These are phyloP conservation scores for Jatropha multifida DNA, from an alignment of 441 rosid genomes.

Conservation along the genomic window DNA sequence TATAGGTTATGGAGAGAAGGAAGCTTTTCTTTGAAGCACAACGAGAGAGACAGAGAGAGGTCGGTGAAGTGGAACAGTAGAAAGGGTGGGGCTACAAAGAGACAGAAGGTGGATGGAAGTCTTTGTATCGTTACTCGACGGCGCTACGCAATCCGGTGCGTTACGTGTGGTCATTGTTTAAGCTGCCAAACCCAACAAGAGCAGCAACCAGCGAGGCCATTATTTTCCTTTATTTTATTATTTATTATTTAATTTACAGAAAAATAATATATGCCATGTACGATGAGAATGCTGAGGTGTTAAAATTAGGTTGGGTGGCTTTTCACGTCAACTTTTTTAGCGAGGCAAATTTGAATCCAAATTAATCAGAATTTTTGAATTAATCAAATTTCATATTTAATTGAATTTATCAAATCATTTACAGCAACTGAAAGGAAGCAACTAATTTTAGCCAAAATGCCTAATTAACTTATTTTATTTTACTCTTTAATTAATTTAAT, in stretches of 20 bases:
- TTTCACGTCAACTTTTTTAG: too few species aligned
- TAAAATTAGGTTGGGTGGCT: neutral
- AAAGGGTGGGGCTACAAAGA: neutral
- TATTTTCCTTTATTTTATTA: too few species aligned
- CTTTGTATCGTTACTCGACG: conserved; percentile 23
- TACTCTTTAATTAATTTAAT: too few species aligned
- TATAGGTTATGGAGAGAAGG: neutral
- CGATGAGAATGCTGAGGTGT: conserved; percentile 8
- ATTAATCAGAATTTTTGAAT: too few species aligned
- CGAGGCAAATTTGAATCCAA: too few species aligned
- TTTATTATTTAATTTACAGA: neutral
- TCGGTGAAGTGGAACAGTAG: neutral
- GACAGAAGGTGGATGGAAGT: conserved; percentile 8
- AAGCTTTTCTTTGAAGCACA: conserved; percentile 6
- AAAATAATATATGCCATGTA: conserved; percentile 11
- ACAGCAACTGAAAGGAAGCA: too few species aligned
- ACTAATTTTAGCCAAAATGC: too few species aligned
- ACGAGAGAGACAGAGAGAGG: neutral
- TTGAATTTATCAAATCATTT: too few species aligned
- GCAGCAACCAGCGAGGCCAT: too few species aligned
- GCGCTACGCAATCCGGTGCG: conserved; percentile 2
- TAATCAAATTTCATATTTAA: too few species aligned
- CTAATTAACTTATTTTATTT: too few species aligned
- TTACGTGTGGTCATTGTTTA: neutral
- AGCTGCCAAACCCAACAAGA: neutral